Conservation (phyloP, 73 alveolate genomes). For the Paramecium pentaurelia region DNA sequence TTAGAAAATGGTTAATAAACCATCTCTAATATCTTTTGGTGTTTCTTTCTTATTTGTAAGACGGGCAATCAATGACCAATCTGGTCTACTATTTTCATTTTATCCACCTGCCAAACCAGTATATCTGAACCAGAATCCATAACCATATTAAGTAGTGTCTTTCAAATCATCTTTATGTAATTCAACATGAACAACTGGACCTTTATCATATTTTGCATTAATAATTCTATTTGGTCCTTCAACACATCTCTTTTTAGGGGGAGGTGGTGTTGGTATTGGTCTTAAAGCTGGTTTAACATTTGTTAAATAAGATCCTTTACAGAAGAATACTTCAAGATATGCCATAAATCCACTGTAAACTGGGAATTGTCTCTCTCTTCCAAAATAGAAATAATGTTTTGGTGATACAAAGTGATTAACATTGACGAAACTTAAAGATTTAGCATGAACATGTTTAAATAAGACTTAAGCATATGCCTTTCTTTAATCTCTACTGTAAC, state of each 20-base stretch:
- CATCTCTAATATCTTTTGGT: constrained; percentile 13
- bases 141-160: constrained; percentile 18
- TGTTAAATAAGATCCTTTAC: background rate
- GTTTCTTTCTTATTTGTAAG: background rate
- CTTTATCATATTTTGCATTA: background rate
- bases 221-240: constrained; percentile 22
- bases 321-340: background rate
- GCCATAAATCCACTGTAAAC: background rate
- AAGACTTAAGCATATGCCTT: constrained; percentile 38
- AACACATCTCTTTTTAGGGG: constrained; percentile 19
- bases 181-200: constrained; percentile 22
- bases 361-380: constrained; percentile 34
- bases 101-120: background rate
- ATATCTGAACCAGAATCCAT: constrained; percentile 34
- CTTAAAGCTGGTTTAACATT: background rate
- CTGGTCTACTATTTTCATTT: background rate
- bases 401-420: constrained; percentile 3
- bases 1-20: constrained; percentile 8
- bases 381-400: background rate
- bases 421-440: background rate
- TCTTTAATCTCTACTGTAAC: constrained; percentile 18
- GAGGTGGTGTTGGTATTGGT: constrained; percentile 7
- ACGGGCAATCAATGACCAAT: constrained; percentile 8
- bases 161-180: constrained; percentile 25
- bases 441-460: constrained; percentile 12